Conservation (phyloP, 2,329 filamentous ascomycete species). For the Xylaria sp. region DNA sequence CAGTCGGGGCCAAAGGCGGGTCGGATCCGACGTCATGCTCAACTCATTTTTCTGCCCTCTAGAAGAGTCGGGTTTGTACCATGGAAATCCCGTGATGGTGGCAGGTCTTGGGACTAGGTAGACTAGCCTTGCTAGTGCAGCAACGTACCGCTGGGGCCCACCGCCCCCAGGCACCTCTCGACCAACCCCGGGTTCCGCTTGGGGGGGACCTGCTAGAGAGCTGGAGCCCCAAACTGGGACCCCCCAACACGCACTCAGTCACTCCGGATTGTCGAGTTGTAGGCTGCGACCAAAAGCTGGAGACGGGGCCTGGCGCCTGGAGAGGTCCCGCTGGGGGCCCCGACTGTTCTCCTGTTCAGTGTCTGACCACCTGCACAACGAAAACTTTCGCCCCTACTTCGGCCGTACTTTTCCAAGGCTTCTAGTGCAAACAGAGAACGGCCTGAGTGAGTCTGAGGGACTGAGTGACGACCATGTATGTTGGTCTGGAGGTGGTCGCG, state of each 20-base stretch:
- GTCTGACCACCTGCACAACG: neutral
- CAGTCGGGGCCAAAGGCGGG: neutral
- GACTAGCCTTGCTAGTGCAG: no score
- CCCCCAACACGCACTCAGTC: neutral
- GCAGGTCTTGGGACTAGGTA: neutral
- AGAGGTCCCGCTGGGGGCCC: conserved; percentile 23
- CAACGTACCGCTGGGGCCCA: neutral
- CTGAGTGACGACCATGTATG: conserved; percentile 6
- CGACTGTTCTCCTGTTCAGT: neutral
- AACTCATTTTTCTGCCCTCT: neutral
- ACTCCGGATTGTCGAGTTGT: neutral
- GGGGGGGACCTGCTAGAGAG: no score
- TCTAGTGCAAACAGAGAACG: neutral
- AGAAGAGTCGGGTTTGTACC: neutral
- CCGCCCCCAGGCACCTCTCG: neutral
- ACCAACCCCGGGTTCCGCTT: neutral
- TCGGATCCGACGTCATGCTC: neutral
- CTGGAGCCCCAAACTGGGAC: neutral
- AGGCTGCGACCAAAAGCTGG: neutral
- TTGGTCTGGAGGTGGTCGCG: conserved; percentile 7
- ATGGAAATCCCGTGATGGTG: neutral
- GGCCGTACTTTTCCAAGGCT: conserved; percentile 10
- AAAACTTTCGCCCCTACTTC: conserved; percentile 19
- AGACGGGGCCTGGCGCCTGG: neutral
- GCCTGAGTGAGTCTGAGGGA: no score